These are phyloP conservation scores for Rhodosporidiobolus sp. DNA, from an alignment of 768 basidiomycete species.

Conservation along the genomic window DNA sequence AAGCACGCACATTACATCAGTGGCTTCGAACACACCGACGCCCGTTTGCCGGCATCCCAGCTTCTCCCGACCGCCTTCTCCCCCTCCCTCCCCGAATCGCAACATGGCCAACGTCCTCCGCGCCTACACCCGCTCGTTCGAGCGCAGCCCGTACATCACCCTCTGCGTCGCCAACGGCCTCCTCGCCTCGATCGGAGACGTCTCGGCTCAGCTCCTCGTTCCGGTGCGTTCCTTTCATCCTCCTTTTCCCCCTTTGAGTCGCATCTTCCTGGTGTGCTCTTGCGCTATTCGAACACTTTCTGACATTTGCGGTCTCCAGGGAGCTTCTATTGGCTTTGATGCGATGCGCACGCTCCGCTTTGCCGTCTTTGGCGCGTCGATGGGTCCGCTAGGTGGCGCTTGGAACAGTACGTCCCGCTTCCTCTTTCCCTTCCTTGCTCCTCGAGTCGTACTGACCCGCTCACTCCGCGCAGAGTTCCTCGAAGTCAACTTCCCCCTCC, in stretches of 20 bases:
- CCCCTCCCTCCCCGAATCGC: background rate
- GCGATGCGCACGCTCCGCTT: constrained; percentile 18
- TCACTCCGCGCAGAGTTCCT: constrained; percentile 27
- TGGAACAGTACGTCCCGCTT: constrained; percentile 36
- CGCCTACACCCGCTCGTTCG: constrained; percentile 29
- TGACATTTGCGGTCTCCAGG: background rate
- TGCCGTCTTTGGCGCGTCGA: constrained; percentile 36
- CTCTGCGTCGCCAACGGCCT: constrained; percentile 25
- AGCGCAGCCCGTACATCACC: constrained; percentile 29
- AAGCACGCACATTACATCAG: too few relatives aligned
- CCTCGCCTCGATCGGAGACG: constrained; percentile 26
- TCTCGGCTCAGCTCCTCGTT: constrained; percentile 25
- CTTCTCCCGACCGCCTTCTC: background rate
- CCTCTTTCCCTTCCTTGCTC: background rate
- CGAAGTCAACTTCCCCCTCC: constrained; percentile 41
- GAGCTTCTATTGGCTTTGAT: constrained; percentile 11
- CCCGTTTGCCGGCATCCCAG: background rate
- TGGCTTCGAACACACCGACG: background rate
- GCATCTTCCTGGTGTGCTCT: too few relatives aligned
- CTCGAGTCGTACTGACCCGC: background rate
- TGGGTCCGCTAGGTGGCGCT: constrained; percentile 39
- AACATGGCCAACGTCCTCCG: constrained; percentile 25
- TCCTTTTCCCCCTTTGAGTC: background rate
- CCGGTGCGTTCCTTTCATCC: constrained; percentile 12
- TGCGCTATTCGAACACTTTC: background rate